Base-by-base conservation (phyloP, 2,329 filamentous ascomycete species). In the Aureobasidium musti region DNA sequence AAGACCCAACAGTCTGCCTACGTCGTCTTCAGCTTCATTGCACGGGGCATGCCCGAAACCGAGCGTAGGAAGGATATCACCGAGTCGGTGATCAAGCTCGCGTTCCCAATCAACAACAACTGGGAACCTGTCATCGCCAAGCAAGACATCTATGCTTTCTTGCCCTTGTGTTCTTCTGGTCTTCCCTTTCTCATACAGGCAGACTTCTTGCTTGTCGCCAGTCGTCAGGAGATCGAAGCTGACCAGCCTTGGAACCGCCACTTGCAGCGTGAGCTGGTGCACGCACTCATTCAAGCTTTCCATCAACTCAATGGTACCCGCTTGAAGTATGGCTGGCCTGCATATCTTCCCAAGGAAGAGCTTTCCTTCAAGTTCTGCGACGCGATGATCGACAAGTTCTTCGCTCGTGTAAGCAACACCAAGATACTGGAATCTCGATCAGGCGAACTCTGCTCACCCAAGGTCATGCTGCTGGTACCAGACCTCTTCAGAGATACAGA, bases 121-220 rank as follows among this genome's bases (percentile, higher is more conserved):
- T 28, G 47, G 10, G 28, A 67, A 14, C 68, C 72, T 0, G 19
- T 54, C 21, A 33, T 67, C 17, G 23, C 30, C 17, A 50, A 54
- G 35, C 66, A 70, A 23, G 59, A 67, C 2, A 67, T 70, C 3
- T 74, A 71, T 66, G 71, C 70, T 35, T 73, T 70, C 67, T 65
- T 74, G 13, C 71, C 70, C n/a, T 67, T 74, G 13, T 63, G 71
- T 10, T 56, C 67, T 10, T 72, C 71, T 66, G 72, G 72, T 2
- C 67, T 74, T 21, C 61, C 59, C 50, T 72, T 72, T 54, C 47
- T 72, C 11, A 47, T 72, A 11, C 68, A 72, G 43, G 70, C 67
- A 10, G 71, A 72, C 47, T 72, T 71, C 64, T 66, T 71, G 39
- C 63, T 71, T 1, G 68, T 59, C 39, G 70, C 67, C 17, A 69